A percentile compares a stretch with the other conserved stretches of the same genome.
phyloP scores from a whole-genome alignment of 208 protist genomes.

The Leptomonas seymouri region DNA sequence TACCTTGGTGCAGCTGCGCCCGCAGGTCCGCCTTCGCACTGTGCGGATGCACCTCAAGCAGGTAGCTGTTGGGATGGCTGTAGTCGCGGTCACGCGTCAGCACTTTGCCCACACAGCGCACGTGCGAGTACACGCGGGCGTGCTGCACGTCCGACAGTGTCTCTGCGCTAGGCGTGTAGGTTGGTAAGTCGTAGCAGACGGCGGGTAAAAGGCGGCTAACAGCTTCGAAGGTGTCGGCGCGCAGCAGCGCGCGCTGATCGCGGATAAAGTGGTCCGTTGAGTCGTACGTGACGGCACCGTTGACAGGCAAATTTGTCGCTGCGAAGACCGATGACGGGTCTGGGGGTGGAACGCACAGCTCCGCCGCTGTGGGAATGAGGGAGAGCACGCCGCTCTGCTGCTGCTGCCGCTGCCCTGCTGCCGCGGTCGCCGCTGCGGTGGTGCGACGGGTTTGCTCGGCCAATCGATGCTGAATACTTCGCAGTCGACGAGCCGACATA shows the following conservation, averaged over 20 bases:
- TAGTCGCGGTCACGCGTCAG: slow-evolving; percentile 79
- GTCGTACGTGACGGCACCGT: slow-evolving; percentile 44
- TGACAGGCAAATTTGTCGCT: slow-evolving; percentile 71
- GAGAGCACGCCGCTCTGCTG: neutral
- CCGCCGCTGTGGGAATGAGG: slow-evolving; percentile 65
- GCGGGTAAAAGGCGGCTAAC: slow-evolving; percentile 66
- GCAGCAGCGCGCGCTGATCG: slow-evolving; percentile 77
- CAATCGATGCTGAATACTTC: slow-evolving; percentile 16
- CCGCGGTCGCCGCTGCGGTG: neutral
- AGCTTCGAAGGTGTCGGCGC: slow-evolving; percentile 89
- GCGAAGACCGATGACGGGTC: slow-evolving; percentile 63
- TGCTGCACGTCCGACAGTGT: slow-evolving; percentile 75
- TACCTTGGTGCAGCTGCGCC: slow-evolving; percentile 64
- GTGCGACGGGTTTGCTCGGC: slow-evolving; percentile 1
- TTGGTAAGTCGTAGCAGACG: slow-evolving; percentile 65
- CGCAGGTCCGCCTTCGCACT: slow-evolving; percentile 54
- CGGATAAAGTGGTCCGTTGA: slow-evolving; percentile 64
- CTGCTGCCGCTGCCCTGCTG: too few species aligned
- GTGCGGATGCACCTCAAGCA: slow-evolving; percentile 70
- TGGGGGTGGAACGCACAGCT: slow-evolving; percentile 64
- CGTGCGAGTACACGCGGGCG: slow-evolving; percentile 57
- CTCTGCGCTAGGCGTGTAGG: slow-evolving; percentile 54
- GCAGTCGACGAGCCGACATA: slow-evolving; percentile 22
- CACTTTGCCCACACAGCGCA: slow-evolving; percentile 76
- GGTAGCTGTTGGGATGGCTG: slow-evolving; percentile 64